These are phyloP conservation scores for Coemansia asiatica DNA, from an alignment of 192 early-diverging fungal genomes.

Conservation along the genomic window DNA sequence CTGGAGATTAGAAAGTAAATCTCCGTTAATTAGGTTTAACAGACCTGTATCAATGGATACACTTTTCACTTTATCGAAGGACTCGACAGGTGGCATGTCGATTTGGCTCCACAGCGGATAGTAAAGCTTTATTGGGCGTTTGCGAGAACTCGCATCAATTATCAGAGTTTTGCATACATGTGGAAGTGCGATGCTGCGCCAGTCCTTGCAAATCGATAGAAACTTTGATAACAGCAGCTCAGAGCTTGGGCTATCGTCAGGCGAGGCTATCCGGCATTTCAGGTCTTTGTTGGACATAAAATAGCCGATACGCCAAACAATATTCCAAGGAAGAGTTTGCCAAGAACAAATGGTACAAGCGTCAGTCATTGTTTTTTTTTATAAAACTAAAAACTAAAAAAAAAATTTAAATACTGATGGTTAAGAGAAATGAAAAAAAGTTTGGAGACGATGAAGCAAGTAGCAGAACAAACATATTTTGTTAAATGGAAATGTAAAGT, in stretches of 20 bases:
- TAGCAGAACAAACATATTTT: no score
- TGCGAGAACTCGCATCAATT: neutral
- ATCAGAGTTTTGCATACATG: neutral
- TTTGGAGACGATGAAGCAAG: no score
- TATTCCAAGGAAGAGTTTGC: slow-evolving; percentile 1
- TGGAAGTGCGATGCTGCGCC: neutral
- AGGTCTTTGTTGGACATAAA: neutral
- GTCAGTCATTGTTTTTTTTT: neutral
- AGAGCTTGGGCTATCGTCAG: neutral
- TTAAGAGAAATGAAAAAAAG: neutral
- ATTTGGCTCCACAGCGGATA: neutral
- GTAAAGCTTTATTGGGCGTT: neutral
- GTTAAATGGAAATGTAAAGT: no score
- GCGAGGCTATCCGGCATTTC: neutral
- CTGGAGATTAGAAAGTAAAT: neutral
- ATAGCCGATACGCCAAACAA: neutral
- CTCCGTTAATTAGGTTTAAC: neutral
- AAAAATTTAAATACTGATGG: neutral
- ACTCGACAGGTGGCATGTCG: neutral
- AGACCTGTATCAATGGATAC: neutral
- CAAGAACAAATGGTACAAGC: neutral
- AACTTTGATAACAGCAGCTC: neutral
- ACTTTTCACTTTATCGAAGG: neutral
- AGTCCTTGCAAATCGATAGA: neutral
- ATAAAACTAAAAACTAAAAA: neutral